These are phyloP conservation scores for Epichloe aotearoae DNA, from an alignment of 2,329 filamentous ascomycete genomes.

Conservation along the genomic window DNA sequence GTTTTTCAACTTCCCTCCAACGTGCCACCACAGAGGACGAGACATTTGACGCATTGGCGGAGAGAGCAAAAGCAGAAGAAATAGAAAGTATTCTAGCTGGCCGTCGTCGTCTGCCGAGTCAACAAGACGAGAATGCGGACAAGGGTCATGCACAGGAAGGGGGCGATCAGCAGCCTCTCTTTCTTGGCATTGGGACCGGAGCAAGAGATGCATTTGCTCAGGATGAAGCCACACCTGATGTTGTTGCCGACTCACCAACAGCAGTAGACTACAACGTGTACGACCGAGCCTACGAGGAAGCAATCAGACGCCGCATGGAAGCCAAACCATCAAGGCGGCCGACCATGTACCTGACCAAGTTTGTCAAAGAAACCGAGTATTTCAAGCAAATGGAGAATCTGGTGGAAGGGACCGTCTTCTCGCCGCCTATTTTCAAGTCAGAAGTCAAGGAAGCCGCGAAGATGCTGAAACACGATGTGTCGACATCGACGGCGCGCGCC, in stretches of 20 bases:
- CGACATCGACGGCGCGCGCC: background rate
- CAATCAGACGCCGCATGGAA: slow-evolving; percentile 63
- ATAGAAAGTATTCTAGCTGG: slow-evolving; percentile 36
- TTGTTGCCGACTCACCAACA: slow-evolving; percentile 74
- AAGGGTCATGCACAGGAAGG: slow-evolving; percentile 41
- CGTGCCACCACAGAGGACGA: background rate
- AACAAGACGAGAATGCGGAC: slow-evolving; percentile 26
- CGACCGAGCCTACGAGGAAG: slow-evolving; percentile 65
- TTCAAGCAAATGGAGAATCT: slow-evolving; percentile 25
- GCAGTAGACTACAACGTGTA: slow-evolving; percentile 81
- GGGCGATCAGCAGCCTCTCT: slow-evolving; percentile 47
- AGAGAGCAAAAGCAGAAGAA: slow-evolving; percentile 30
- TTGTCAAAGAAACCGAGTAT: slow-evolving; percentile 31
- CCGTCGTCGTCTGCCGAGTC: slow-evolving; percentile 27
- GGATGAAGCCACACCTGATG: slow-evolving; percentile 25
- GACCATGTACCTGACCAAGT: slow-evolving; percentile 35
- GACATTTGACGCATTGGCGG: slow-evolving; percentile 14
- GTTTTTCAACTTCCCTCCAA: background rate
- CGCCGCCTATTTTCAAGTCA: slow-evolving; percentile 6
- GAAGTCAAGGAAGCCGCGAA: slow-evolving; percentile 8
- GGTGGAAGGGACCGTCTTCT: slow-evolving; percentile 18
- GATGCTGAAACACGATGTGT: background rate
- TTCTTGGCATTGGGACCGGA: slow-evolving; percentile 65
- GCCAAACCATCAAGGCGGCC: slow-evolving; percentile 26
- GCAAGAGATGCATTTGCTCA: slow-evolving; percentile 32